phyloP scores from a whole-genome alignment of 2,329 filamentous ascomycete genomes.

The Venturia pyrina region DNA sequence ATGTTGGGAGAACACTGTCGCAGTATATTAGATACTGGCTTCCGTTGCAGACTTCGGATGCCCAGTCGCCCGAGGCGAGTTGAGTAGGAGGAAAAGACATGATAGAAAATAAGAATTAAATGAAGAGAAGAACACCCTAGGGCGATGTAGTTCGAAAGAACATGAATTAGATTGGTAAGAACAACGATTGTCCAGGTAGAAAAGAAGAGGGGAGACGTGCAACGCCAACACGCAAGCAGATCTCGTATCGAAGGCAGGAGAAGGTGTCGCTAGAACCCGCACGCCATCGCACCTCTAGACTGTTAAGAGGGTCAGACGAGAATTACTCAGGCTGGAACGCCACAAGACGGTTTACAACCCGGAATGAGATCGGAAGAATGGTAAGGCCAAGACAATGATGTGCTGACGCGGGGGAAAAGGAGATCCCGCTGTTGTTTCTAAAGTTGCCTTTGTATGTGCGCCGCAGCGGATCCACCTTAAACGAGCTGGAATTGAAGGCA shows the following conservation, averaged over 20 bases:
- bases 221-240: neutral
- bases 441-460: neutral
- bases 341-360: neutral
- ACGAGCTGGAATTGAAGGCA: neutral
- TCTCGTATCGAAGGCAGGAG: neutral
- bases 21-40: conserved; percentile 5
- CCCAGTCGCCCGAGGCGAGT: neutral
- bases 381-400: neutral
- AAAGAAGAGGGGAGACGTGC: neutral
- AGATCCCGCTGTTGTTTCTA: conserved; percentile 1
- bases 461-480: neutral
- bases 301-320: neutral
- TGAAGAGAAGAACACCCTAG: neutral
- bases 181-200: neutral
- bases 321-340: neutral
- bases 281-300: neutral
- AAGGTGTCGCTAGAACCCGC: neutral
- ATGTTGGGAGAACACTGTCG: neutral
- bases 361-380: conserved; percentile 3
- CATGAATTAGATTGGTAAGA: conserved; percentile 13
- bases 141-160: neutral
- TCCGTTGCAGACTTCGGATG: neutral
- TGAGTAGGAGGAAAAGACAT: conserved; percentile 2
- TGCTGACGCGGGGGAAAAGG: neutral
- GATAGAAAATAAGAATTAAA: neutral